phyloP scores from a whole-genome alignment of 768 basidiomycete species.

The Neoboletus subvelutipes region DNA sequence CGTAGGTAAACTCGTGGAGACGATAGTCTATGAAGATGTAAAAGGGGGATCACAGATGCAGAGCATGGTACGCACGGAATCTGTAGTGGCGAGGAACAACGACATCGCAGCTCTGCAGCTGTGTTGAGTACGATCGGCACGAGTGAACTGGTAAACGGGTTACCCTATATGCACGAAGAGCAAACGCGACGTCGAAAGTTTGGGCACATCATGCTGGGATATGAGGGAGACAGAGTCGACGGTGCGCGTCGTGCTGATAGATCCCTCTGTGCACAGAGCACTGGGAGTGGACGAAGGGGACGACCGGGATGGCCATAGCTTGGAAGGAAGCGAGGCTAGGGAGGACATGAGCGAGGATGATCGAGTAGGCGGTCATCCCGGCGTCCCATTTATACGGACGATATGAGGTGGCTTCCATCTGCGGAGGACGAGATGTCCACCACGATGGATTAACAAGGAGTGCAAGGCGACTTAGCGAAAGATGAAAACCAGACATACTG shows the following conservation, averaged over 20 bases:
- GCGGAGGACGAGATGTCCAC: conserved; percentile 17
- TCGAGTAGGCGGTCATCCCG: conserved; percentile 5
- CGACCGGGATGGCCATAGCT: conserved; percentile 2
- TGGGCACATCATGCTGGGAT: conserved; percentile 19
- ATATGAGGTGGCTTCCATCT: conserved; percentile 24
- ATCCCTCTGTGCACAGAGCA: conserved; percentile 19
- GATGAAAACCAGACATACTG: conserved; percentile 24
- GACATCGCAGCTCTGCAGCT: conserved; percentile 67
- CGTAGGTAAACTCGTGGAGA: conserved; percentile 82
- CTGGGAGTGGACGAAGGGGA: conserved; percentile 6
- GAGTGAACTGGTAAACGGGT: conserved; percentile 1
- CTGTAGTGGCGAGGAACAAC: conserved; percentile 83
- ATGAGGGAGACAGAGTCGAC: conserved; percentile 26
- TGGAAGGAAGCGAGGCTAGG: conserved; percentile 9
- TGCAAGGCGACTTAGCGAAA: conserved; percentile 28
- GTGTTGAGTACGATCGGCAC: conserved; percentile 13
- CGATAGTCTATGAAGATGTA: conserved; percentile 50
- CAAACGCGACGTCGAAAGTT: conserved; percentile 55
- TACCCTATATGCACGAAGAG: conserved; percentile 72
- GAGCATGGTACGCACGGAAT: conserved; percentile 54
- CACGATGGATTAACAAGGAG: conserved; percentile 13
- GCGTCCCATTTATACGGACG: conserved; percentile 28
- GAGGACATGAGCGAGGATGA: conserved; percentile 18
- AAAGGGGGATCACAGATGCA: conserved; percentile 1
- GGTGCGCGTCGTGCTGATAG: conserved; percentile 16